phyloP scores from a whole-genome alignment of 1,139 yeast genomes.

The Candida glucosophila region DNA sequence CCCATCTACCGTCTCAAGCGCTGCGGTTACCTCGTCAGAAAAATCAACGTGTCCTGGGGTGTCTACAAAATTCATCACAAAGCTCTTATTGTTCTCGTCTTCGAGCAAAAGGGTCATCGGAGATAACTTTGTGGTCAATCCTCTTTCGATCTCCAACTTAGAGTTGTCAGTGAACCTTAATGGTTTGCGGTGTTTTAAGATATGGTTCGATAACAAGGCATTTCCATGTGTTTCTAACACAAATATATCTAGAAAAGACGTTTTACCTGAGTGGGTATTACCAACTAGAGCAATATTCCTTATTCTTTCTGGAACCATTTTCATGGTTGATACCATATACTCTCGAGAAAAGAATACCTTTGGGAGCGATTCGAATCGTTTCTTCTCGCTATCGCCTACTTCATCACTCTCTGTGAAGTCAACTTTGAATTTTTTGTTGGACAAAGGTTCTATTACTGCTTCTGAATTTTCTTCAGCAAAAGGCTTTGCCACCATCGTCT shows the following conservation, averaged over 20 bases:
- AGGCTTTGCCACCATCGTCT: slow-evolving; percentile 25
- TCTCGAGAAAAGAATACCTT: slow-evolving; percentile 52
- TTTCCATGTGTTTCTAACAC: slow-evolving; percentile 53
- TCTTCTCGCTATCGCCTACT: slow-evolving; percentile 10
- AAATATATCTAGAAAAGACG: slow-evolving; percentile 65
- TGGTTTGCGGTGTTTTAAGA: slow-evolving; percentile 28
- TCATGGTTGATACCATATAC: slow-evolving; percentile 45
- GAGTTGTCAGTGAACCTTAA: slow-evolving; percentile 66
- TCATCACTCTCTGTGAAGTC: slow-evolving; percentile 19
- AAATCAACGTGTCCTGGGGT: slow-evolving; percentile 92
- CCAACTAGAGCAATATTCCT: slow-evolving; percentile 84
- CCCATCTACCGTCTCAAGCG: slow-evolving; percentile 56
- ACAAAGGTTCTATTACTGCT: slow-evolving; percentile 60
- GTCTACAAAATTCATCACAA: slow-evolving; percentile 59
- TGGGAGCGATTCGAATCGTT: slow-evolving; percentile 48
- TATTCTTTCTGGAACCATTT: slow-evolving; percentile 50
- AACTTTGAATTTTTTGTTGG: slow-evolving; percentile 34
- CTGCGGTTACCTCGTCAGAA: slow-evolving; percentile 59
- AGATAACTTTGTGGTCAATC: slow-evolving; percentile 56
- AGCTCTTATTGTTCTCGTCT: slow-evolving; percentile 47
- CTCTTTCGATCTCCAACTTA: slow-evolving; percentile 60
- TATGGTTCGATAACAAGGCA: slow-evolving; percentile 17
- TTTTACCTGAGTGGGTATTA: slow-evolving; percentile 78
- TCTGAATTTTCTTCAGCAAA: slow-evolving; percentile 14
- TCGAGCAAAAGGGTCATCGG: slow-evolving; percentile 59